Conservation (phyloP, 164 flowering plant genomes). For the Aristolochia californica region DNA sequence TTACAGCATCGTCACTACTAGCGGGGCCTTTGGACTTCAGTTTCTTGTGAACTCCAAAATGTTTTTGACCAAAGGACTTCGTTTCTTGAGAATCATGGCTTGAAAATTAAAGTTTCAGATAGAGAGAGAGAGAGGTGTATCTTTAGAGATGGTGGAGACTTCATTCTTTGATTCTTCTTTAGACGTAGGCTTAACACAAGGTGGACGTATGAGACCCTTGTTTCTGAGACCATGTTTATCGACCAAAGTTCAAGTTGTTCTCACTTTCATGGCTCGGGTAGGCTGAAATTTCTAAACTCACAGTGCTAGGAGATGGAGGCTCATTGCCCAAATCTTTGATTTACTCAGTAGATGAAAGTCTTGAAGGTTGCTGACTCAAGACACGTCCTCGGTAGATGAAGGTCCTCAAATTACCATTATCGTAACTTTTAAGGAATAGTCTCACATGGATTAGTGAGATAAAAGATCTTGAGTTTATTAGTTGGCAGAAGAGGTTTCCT, state of each 20-base stretch:
- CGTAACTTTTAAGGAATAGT: too few relatives aligned
- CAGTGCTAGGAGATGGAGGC: conserved; percentile 4
- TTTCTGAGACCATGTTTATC: conserved; percentile 51
- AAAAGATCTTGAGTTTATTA: too few relatives aligned
- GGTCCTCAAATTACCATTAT: too few relatives aligned
- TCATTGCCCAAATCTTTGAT: conserved; percentile 7
- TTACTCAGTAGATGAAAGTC: neutral
- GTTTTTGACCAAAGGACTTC: conserved; percentile 12
- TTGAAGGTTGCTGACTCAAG: neutral
- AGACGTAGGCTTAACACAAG: conserved; percentile 22
- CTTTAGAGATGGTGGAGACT: conserved; percentile 2
- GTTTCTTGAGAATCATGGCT: conserved; percentile 5
- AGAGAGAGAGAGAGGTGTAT: neutral
- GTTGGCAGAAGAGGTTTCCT: too few relatives aligned
- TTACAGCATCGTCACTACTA: conserved; percentile 12
- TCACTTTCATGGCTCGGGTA: conserved; percentile 20
- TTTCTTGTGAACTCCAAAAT: conserved; percentile 8
- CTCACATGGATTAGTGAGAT: too few relatives aligned
- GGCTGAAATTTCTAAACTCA: conserved; percentile 12
- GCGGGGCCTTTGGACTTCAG: conserved; percentile 5
- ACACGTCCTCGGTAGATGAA: too few relatives aligned
- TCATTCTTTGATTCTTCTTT: conserved; percentile 12
- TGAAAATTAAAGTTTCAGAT: conserved; percentile 13
- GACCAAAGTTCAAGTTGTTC: conserved; percentile 34
- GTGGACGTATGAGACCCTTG: conserved; percentile 42